Evolutionary conservation across 768 basidiomycete genomes (phyloP), one percentile per base, ranked within the genome.

Genomic region (Astraeus odoratus): DNA sequence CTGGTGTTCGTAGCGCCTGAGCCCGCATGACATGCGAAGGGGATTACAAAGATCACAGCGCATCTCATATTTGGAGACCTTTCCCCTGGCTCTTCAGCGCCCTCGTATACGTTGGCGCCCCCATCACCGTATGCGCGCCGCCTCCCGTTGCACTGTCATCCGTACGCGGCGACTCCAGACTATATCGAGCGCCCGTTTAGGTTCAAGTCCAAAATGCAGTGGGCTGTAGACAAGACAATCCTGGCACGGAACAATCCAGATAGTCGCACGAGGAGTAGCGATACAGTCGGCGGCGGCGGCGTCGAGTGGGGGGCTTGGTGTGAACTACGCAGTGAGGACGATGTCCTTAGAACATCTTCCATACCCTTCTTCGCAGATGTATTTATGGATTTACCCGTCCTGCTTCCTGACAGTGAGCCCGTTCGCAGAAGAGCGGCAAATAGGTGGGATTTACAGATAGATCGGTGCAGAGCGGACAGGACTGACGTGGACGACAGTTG

Each of bases 81-180:
- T 27, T 60, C 62, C 12, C 65, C 68, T 7, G 52, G 57, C 1
- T 58, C 47, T 47, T 33, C 55, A 63, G 49, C 26, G 8, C 24
- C 22, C 5, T 34, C 43, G 1, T 42, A 35, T 31, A 66, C 66
- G 19, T 49, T 82, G 13, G 49, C 63, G 1, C 75, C 78, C 0
- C 73, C 78, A 22, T 83, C 80, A 0, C 55, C 73, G 7, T 82
- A 78, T 52, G 77, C 81, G 0, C 73, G 78, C 2, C 75, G 77
- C n/a, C 55, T 77, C 24, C 82, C 82, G 4, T 57, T 83, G 7
- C 60, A 75, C 52, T 57, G 59, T 0, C 79, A 81, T 53, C 81
- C 81, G 3, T 71, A 76, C 25, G 55, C 49, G 6, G 68, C 68
- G 0, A 48, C 56, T 4, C 45, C 41, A 3, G n/a, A n/a, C n/a